Base-by-base conservation (phyloP, 441 rosid genomes). In the Erodium trifolium region DNA sequence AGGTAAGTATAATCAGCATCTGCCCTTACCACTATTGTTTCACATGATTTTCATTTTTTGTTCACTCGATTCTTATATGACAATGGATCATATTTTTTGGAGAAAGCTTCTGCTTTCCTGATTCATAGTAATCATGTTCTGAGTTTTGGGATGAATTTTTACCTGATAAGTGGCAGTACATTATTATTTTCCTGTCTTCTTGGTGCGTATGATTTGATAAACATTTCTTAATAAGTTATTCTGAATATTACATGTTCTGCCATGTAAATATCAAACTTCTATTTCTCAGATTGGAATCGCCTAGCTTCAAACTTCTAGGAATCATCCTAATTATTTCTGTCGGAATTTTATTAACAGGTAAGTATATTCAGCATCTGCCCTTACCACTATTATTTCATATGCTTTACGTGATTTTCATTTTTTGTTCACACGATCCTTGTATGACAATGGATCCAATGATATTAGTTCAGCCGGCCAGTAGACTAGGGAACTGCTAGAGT, bases 271-370 rank as follows among this genome's bases (percentile, higher is more conserved):
- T 78, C 65, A 37, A 57, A 34, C 35, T 23, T 23, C 45, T 77
- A 68, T 77, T 76, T 79, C 69, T 72, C 74, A 87, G 98, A 92
- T 83, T 94, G 90, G 99, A 94, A 83, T 81, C 96, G 74, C 99
- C 99, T 67, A 94, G 99, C 88, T 65, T 87, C 68, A 87, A 84
- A 75, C 99, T 94, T 76, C 75, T 83, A 45, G 96, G 99, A 55
- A 94, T 94, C 76, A 92, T 92, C 60, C 45, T 84, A 51, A 76
- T 94, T 57, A 94, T 94, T 75, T 94, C 98, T 37, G 64, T 82
- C 67, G 99, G 99, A 81, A 81, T 94, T 72, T 81, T 94, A 77
- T 78, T 94, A 69, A 74, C 99, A 74, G 99, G 99, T 92, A 76
- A 57, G 70, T 34, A 65, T 29, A 70, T 75, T 80, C 53, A 37